Percentiles rank a stretch among this genome's conserved stretches.
Conservation (phyloP, 2,329 filamentous ascomycete species). For the Colletotrichum somersetense region DNA sequence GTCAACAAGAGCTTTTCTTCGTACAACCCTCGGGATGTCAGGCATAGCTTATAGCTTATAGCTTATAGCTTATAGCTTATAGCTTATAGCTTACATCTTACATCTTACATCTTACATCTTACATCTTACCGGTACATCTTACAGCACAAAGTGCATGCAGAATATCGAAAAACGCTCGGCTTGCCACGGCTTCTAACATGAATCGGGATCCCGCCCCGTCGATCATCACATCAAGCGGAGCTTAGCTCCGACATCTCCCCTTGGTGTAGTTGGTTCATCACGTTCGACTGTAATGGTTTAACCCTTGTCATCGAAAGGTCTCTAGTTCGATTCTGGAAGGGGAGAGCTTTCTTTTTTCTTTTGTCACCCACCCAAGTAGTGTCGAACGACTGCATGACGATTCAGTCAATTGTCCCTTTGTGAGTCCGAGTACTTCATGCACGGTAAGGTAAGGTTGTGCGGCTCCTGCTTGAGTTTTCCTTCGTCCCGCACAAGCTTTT, state of each 20-base stretch:
- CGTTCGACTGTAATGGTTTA: constrained; percentile 42
- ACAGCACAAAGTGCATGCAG: neutral
- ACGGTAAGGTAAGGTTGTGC: neutral
- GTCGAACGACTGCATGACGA: neutral
- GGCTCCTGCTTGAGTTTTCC: neutral
- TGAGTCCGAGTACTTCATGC: neutral
- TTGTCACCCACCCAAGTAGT: neutral
- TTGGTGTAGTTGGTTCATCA: constrained; percentile 43
- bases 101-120: too few relatives aligned
- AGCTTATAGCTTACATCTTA: too few relatives aligned
- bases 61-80: too few relatives aligned
- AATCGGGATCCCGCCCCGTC: too few relatives aligned
- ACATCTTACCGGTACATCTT: too few relatives aligned
- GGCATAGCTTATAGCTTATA: neutral
- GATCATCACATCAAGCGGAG: constrained; percentile 25
- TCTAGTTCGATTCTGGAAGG: constrained; percentile 42
- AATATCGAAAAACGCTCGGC: neutral
- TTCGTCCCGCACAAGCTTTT: neutral
- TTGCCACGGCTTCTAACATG: neutral
- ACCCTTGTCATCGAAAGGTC: constrained; percentile 39
- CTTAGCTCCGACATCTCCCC: constrained; percentile 23
- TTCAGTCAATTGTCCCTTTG: neutral
- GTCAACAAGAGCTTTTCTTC: neutral
- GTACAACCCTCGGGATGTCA: neutral
- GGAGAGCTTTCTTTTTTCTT: constrained; percentile 44